phyloP scores from a whole-genome alignment of 495 filamentous ascomycete species.

The Podospora fimiseda region DNA sequence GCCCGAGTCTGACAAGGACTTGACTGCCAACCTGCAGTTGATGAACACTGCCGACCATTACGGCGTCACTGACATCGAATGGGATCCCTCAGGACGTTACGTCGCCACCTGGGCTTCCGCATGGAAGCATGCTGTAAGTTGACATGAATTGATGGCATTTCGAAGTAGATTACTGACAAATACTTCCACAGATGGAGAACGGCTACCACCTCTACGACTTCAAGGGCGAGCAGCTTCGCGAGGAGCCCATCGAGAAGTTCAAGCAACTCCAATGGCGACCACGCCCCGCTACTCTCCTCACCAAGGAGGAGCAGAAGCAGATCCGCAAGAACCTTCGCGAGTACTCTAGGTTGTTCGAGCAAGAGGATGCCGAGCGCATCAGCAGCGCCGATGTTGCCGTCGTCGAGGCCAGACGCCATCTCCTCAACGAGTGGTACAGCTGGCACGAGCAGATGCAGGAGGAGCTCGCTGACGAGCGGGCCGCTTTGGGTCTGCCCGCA shows the following conservation, averaged over 20 bases:
- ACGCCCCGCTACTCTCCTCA: conserved; percentile 78
- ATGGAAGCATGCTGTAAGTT: conserved; percentile 88
- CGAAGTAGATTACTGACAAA: conserved; percentile 30
- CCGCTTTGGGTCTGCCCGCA: conserved; percentile 57
- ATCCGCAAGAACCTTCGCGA: conserved; percentile 98
- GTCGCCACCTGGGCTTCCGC: conserved; percentile 85
- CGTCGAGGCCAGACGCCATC: conserved; percentile 74
- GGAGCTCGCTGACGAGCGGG: conserved; percentile 66
- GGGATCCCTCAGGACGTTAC: conserved; percentile 93
- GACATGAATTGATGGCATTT: neutral
- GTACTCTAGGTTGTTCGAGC: conserved; percentile 89
- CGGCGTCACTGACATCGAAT: conserved; percentile 94
- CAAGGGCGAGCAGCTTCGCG: conserved; percentile 79
- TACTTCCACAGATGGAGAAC: conserved; percentile 82
- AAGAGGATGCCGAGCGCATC: conserved; percentile 86
- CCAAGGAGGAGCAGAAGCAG: conserved; percentile 90
- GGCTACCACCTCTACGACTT: conserved; percentile 98
- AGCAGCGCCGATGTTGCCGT: conserved; percentile 89
- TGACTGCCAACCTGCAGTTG: conserved; percentile 87
- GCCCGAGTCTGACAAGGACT: conserved; percentile 82
- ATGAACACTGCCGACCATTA: conserved; percentile 94
- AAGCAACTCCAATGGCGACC: conserved; percentile 96
- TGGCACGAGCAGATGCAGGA: conserved; percentile 73
- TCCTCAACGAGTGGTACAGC: conserved; percentile 83
- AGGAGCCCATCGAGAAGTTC: conserved; percentile 92